Percentiles rank a stretch among this genome's conserved stretches.
Conservation (phyloP, 108 stramenopile genomes). For the Cyclotella sp. region DNA sequence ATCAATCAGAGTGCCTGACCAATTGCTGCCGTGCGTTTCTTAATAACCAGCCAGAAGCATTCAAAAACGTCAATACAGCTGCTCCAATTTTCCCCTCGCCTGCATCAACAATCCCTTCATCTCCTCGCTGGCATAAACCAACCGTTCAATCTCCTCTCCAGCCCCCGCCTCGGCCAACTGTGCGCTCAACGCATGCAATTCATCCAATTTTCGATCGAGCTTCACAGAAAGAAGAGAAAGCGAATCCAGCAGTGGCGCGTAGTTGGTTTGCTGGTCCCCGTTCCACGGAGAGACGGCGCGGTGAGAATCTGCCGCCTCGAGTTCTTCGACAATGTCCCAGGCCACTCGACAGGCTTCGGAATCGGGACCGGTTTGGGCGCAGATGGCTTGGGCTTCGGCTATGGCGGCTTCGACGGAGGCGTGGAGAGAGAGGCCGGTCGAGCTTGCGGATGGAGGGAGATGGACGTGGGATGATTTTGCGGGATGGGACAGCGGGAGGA, state of each 20-base stretch:
- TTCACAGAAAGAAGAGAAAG: conserved; percentile 55
- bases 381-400: conserved; percentile 56
- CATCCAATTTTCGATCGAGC: conserved; percentile 61
- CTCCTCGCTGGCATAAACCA: conserved; percentile 49
- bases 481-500: no score
- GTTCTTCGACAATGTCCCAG: conserved; percentile 72
- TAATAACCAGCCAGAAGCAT: no score
- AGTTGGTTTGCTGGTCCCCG: conserved; percentile 31
- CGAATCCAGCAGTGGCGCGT: conserved; percentile 43
- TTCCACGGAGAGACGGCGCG: neutral
- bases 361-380: conserved; percentile 37
- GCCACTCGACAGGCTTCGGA: conserved; percentile 55
- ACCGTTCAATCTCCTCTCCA: conserved; percentile 50
- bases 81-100: conserved; percentile 18
- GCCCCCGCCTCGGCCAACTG: conserved; percentile 54
- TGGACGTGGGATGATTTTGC: no score
- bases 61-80: neutral
- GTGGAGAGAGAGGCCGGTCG: conserved; percentile 36
- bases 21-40: no score
- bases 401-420: conserved; percentile 56
- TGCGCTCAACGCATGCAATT: conserved; percentile 46
- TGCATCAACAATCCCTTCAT: conserved; percentile 51
- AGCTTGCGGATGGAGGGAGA: no score
- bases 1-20: no score
- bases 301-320: conserved; percentile 68